These are phyloP conservation scores for Stagonosporopsis cucurbitacearum DNA, from an alignment of 2,329 filamentous ascomycete species.

Conservation along the genomic window DNA sequence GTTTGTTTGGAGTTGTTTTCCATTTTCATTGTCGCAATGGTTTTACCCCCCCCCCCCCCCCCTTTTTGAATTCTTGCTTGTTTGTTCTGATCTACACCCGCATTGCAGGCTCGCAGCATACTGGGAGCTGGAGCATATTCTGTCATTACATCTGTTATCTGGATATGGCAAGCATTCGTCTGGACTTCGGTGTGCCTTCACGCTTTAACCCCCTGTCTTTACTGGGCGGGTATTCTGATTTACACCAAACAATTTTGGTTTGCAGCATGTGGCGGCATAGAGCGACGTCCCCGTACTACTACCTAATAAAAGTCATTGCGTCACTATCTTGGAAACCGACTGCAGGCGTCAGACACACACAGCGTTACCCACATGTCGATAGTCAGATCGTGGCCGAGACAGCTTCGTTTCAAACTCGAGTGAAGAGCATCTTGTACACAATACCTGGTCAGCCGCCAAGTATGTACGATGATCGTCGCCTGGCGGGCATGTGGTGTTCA, in stretches of 20 bases:
- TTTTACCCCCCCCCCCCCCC: no score
- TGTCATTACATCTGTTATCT: constrained; percentile 41
- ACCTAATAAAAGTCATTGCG: constrained; percentile 29
- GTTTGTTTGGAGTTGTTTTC: constrained; percentile 28
- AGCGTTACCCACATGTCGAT: background rate
- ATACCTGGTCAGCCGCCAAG: background rate
- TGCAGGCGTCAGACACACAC: background rate
- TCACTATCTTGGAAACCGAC: background rate
- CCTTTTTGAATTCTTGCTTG: constrained; percentile 2
- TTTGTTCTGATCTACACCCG: constrained; percentile 33
- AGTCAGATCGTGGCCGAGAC: background rate
- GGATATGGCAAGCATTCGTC: constrained; percentile 32
- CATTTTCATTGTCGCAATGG: constrained; percentile 16
- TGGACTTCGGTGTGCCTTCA: constrained; percentile 22
- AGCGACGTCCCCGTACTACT: constrained; percentile 15
- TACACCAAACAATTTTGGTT: constrained; percentile 21
- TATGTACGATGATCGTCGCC: background rate
- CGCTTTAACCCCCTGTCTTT: constrained; percentile 22
- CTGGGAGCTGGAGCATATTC: constrained; percentile 35
- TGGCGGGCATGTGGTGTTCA: constrained; percentile 10
- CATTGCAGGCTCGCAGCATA: constrained; percentile 32
- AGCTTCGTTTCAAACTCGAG: background rate
- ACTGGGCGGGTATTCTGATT: constrained; percentile 11
- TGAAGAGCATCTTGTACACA: background rate
- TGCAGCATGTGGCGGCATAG: constrained; percentile 12